Conservation (phyloP, 2,329 filamentous ascomycete species). For the Ilyonectria robusta region DNA sequence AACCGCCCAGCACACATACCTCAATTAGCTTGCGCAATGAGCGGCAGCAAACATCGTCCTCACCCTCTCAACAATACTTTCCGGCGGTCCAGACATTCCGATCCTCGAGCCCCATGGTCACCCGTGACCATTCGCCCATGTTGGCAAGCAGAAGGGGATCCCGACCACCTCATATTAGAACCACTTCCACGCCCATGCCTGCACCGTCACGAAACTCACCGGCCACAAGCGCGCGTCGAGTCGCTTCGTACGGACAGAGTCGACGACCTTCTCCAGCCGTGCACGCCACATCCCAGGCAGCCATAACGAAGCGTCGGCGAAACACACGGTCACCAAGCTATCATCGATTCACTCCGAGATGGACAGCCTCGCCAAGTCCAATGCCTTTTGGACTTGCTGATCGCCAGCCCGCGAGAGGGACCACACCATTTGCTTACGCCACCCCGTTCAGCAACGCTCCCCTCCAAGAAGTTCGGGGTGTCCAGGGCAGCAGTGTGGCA, state of each 20-base stretch:
- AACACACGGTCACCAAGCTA: constrained; percentile 71
- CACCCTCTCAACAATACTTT: constrained; percentile 56
- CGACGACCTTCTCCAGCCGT: constrained; percentile 52
- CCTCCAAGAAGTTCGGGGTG: constrained; percentile 56
- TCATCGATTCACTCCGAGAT: constrained; percentile 68
- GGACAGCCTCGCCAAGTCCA: constrained; percentile 65
- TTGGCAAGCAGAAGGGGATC: constrained; percentile 57
- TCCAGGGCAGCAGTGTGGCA: constrained; percentile 48
- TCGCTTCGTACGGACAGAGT: constrained; percentile 59
- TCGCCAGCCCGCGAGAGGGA: constrained; percentile 55
- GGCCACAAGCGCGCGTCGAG: constrained; percentile 59
- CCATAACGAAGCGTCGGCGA: constrained; percentile 65
- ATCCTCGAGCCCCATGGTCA: constrained; percentile 50
- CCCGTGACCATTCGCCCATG: constrained; percentile 59
- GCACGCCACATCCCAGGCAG: constrained; percentile 46
- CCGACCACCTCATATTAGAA: constrained; percentile 65
- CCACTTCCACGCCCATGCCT: constrained; percentile 65
- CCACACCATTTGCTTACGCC: constrained; percentile 79
- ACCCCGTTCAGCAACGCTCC: constrained; percentile 79
- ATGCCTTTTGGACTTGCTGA: constrained; percentile 54
- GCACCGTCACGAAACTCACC: constrained; percentile 57
- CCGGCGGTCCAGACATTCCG: constrained; percentile 44
- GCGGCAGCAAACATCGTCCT: constrained; percentile 58
- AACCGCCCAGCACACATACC: constrained; percentile 61
- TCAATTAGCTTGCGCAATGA: constrained; percentile 60